These are phyloP conservation scores for Penicillium coffeae DNA, from an alignment of 495 filamentous ascomycete genomes.

Conservation along the genomic window DNA sequence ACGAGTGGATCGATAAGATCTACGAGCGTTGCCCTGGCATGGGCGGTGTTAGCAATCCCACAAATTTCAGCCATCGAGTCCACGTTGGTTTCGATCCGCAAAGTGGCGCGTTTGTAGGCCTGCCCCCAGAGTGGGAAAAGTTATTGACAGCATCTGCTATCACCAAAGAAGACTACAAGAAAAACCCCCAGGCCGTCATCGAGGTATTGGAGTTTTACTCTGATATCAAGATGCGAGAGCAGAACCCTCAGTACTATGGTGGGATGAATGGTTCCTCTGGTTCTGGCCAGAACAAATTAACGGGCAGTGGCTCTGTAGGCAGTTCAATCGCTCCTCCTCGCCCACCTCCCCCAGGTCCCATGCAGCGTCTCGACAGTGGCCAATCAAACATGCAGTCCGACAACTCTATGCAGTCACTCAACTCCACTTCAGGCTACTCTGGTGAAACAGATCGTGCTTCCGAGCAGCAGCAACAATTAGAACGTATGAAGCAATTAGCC, in stretches of 20 bases:
- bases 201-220: slow-evolving; percentile 98
- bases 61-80: slow-evolving; percentile 92
- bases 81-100: slow-evolving; percentile 96
- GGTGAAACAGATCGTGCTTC: slow-evolving; percentile 33
- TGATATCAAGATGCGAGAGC: slow-evolving; percentile 81
- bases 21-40: slow-evolving; percentile 94
- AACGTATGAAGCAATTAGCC: slow-evolving; percentile 49
- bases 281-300: slow-evolving; percentile 40
- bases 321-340: slow-evolving; percentile 75
- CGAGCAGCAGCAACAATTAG: slow-evolving; percentile 41
- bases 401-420: no score
- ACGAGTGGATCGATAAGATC: slow-evolving; percentile 97
- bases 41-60: slow-evolving; percentile 97
- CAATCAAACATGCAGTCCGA: slow-evolving; percentile 29
- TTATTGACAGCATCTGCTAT: slow-evolving; percentile 92
- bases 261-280: slow-evolving; percentile 54
- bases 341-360: slow-evolving; percentile 56
- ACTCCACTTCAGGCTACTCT: slow-evolving; percentile 9
- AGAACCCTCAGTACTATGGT: slow-evolving; percentile 75
- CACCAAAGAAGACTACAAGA: slow-evolving; percentile 95
- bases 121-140: slow-evolving; percentile 95
- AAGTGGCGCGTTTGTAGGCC: slow-evolving; percentile 86
- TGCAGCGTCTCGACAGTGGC: slow-evolving; percentile 41
- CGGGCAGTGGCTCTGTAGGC: slow-evolving; percentile 45
- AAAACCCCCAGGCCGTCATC: slow-evolving; percentile 96